Conservation (phyloP, 345 rosid genomes). For the Syzygium aqueum region DNA sequence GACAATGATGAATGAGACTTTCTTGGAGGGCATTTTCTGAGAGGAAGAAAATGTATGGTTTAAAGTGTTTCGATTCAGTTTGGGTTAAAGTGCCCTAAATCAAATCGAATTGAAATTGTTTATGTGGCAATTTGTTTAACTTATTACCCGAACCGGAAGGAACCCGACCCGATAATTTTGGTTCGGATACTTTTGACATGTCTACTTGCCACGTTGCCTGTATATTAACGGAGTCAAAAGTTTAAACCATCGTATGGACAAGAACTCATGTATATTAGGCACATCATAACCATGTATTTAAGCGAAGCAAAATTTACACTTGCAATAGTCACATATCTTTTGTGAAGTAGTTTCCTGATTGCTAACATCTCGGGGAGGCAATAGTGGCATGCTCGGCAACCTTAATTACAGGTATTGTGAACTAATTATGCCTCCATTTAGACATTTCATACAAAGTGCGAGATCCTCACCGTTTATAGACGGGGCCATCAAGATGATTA, state of each 20-base stretch:
- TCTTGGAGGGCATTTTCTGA: fast-evolving
- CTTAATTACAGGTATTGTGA: neutral
- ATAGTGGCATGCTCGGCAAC: neutral
- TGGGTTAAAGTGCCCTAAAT: no score
- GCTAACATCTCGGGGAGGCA: no score
- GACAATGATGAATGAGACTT: neutral
- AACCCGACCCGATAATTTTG: neutral
- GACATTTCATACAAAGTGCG: no score
- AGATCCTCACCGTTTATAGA: no score
- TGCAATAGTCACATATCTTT: neutral
- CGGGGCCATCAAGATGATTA: no score
- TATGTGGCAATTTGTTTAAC: fast-evolving
- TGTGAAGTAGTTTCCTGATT: neutral
- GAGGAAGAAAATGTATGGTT: neutral
- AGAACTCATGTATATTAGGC: neutral
- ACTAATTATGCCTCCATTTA: neutral
- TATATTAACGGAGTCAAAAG: neutral
- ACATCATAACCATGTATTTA: neutral
- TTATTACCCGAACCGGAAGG: neutral
- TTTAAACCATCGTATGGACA: neutral
- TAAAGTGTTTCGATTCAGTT: neutral
- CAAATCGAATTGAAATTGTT: neutral
- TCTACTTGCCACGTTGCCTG: neutral
- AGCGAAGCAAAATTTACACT: neutral
- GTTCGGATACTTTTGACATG: neutral